These are phyloP conservation scores for Cyberlindnera nakhonratchasimensis DNA, from an alignment of 805 yeast genomes.

Conservation along the genomic window DNA sequence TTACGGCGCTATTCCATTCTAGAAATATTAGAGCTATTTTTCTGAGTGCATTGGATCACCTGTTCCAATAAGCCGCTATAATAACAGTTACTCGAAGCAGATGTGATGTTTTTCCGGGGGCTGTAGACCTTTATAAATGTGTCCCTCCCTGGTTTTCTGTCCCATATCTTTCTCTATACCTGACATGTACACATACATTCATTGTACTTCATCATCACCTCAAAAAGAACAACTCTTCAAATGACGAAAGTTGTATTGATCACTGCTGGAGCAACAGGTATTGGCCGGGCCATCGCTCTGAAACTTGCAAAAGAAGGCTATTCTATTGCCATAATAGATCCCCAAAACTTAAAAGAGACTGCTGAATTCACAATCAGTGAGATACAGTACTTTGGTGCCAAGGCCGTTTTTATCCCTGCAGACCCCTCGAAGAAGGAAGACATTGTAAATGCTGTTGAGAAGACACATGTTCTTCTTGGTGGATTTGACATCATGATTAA, in stretches of 20 bases:
- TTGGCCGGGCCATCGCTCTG: conserved; percentile 76
- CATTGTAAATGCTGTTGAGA: conserved; percentile 28
- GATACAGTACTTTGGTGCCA: conserved; percentile 21
- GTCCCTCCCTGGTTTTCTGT: too few relatives aligned
- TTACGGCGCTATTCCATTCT: too few relatives aligned
- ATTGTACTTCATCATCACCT: not conserved
- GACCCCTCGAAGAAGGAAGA: conserved; percentile 27
- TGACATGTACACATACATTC: too few relatives aligned
- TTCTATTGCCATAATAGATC: conserved; percentile 30
- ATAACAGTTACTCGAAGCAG: too few relatives aligned
- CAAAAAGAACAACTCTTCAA: not conserved
- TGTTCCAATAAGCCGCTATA: too few relatives aligned
- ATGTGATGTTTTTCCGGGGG: too few relatives aligned
- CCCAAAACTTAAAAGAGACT: conserved; percentile 20
- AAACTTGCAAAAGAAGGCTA: conserved; percentile 79
- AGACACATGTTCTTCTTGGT: conserved; percentile 30
- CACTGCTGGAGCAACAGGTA: conserved; percentile 92
- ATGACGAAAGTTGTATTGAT: conserved; percentile 51
- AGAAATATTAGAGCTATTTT: too few relatives aligned
- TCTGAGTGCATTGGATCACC: too few relatives aligned
- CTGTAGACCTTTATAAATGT: too few relatives aligned
- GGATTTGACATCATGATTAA: conserved; percentile 34
- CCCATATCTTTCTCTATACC: too few relatives aligned
- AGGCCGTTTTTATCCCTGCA: conserved; percentile 26
- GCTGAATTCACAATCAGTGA: conserved; percentile 26